A percentile compares a stretch with the other conserved stretches of the same genome.
Conservation (phyloP, 1,139 yeast species). For the Pneumocystis oryctolagi region DNA sequence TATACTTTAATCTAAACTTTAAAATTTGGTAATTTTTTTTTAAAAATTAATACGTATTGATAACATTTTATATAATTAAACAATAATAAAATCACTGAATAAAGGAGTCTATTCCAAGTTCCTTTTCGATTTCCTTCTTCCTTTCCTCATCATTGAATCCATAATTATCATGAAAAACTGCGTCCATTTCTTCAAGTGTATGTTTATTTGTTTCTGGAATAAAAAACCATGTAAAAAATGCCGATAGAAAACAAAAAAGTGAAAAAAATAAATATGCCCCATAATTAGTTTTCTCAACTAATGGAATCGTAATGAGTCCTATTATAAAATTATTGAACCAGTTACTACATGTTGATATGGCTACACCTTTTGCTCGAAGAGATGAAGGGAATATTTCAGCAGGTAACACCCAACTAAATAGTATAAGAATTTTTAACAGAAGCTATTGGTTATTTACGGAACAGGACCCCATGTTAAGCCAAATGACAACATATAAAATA, state of each 20-base stretch:
- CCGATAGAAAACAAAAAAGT: conserved; percentile 29
- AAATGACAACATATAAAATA: conserved; percentile 7
- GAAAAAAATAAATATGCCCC: conserved; percentile 16
- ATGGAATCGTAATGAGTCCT: conserved; percentile 10
- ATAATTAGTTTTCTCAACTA: conserved; percentile 5
- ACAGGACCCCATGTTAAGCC: conserved; percentile 10
- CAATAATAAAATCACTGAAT: neutral
- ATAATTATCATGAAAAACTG: conserved; percentile 25
- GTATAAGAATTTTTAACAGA: neutral
- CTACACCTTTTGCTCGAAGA: conserved; percentile 11
- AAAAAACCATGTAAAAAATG: conserved; percentile 25
- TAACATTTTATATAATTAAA: neutral
- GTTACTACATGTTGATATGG: conserved; percentile 10
- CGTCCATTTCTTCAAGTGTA: conserved; percentile 46
- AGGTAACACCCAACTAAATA: conserved; percentile 3
- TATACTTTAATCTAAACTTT: too few relatives aligned
- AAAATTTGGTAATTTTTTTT: too few relatives aligned
- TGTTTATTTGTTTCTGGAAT: conserved; percentile 48
- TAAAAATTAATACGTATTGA: neutral
- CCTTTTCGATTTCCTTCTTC: neutral
- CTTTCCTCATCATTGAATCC: conserved; percentile 9
- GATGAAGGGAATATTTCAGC: conserved; percentile 9
- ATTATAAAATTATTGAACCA: conserved; percentile 16
- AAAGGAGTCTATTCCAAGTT: neutral
- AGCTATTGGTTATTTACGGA: conserved; percentile 6